Evolutionary conservation across 805 yeast species (phyloP), one percentile per base, ranked within the genome.

Genomic region (Schwanniomyces vanrijiae): DNA sequence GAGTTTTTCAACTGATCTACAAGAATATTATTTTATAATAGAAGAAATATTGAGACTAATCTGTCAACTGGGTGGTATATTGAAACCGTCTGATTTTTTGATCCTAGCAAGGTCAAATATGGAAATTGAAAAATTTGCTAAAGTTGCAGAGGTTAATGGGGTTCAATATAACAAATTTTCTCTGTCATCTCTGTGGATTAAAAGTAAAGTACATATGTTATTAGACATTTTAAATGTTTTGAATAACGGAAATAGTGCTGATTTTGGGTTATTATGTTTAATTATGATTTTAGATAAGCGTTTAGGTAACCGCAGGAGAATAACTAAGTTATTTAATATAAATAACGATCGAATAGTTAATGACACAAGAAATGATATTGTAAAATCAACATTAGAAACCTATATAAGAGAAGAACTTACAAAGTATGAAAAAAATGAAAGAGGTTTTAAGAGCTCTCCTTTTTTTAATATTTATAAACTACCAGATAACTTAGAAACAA

Each of bases 51-150:
- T 66, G 5, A 51, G 80, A 31, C 50, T 81, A 5, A 59, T 75
- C 0, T 52, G 64, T 3, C 59, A 66, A 14, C 75, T 78, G 55
- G 68, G 75, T 7, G 79, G 78, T 0, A 46, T 58, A 3, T 60
- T 80, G 14, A 62, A 65, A 22, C 75, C 72, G 0, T 61, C 66
- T 6, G 85, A 85, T 57, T 71, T 84, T 55, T 77, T 81, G 0
- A 62, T 85, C 3, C 56, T 85, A 25, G 68, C 82, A 0, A 66
- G 79, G 43, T 72, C 85, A 0, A 84, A 85, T 55, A 62, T 62
- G 13, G 81, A 80, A 42, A 57, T 83, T 6, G 69, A 72, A 10
- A 52, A 61, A 0, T 59, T 81, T 0, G 65, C 64, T 24, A 64
- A 62, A 16, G 60, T 66, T 25, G 21, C 22, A 21, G 63, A 65